Conservation (phyloP, 2,329 filamentous ascomycete genomes). For the Chrysoporthe austroafricana region DNA sequence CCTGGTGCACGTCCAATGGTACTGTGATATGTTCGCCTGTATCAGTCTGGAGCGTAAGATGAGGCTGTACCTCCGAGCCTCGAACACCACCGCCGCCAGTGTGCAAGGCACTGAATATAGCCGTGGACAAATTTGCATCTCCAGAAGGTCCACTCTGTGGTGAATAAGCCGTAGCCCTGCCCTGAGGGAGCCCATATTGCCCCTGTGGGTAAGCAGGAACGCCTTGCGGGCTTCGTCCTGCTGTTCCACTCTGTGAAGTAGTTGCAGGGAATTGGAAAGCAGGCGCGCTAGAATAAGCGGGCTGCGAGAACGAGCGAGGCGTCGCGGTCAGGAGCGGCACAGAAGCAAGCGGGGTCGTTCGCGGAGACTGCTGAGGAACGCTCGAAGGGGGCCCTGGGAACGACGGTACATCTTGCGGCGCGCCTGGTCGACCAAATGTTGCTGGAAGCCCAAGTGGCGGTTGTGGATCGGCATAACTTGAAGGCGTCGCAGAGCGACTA, state of each 20-base stretch:
- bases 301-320: conserved; percentile 31
- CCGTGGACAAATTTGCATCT: conserved; percentile 25
- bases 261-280: conserved; percentile 18
- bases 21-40: conserved; percentile 55
- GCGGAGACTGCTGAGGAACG: conserved; percentile 24
- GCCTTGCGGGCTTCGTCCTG: conserved; percentile 22
- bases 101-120: conserved; percentile 28
- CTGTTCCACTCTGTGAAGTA: conserved; percentile 12
- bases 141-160: conserved; percentile 20
- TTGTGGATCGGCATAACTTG: conserved; percentile 37
- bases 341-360: conserved; percentile 9
- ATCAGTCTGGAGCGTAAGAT: conserved; percentile 29
- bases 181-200: conserved; percentile 26
- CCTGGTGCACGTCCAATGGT: conserved; percentile 78
- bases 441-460: conserved; percentile 34
- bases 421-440: conserved; percentile 18
- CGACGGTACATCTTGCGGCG: conserved; percentile 31
- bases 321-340: conserved; percentile 24
- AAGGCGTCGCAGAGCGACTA: conserved; percentile 39
- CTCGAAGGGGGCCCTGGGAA: conserved; percentile 30
- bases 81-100: conserved; percentile 17
- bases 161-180: conserved; percentile 15
- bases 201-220: conserved; percentile 25
- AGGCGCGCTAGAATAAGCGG: conserved; percentile 24
- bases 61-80: conserved; percentile 28